Evolutionary conservation across 2,329 filamentous ascomycete species (phyloP).

Genomic region (Zasmidium angulare): DNA sequence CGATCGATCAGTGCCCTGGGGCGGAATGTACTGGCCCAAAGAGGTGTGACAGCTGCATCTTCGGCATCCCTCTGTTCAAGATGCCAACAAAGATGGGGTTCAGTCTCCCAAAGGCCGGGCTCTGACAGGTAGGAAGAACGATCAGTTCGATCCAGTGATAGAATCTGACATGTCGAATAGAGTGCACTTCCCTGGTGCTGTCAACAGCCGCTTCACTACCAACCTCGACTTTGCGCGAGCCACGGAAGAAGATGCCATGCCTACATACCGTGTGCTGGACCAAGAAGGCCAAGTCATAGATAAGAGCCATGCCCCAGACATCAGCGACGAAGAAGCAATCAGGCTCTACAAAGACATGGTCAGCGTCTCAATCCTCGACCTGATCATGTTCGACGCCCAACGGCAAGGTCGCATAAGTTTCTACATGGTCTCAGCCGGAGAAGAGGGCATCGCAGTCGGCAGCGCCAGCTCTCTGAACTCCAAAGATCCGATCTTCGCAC

Average conservation of each 20-base stretch:
- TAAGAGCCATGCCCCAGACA: slow-evolving; percentile 63
- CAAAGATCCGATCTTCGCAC: slow-evolving; percentile 88
- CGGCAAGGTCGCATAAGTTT: slow-evolving; percentile 91
- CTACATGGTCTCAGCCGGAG: slow-evolving; percentile 93
- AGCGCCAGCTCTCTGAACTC: slow-evolving; percentile 78
- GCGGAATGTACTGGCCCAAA: slow-evolving; percentile 4
- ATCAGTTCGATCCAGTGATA: neutral
- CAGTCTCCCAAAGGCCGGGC: slow-evolving; percentile 58
- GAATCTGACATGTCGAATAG: slow-evolving; percentile 34
- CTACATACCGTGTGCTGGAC: slow-evolving; percentile 89
- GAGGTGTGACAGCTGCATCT: slow-evolving; percentile 3
- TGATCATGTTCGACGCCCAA: slow-evolving; percentile 98
- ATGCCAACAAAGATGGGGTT: slow-evolving; percentile 48
- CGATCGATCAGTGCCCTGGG: slow-evolving; percentile 11
- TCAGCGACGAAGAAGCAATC: slow-evolving; percentile 62
- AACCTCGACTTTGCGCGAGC: slow-evolving; percentile 75
- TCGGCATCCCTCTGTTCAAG: slow-evolving; percentile 7
- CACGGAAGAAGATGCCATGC: slow-evolving; percentile 70
- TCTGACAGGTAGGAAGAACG: slow-evolving; percentile 55
- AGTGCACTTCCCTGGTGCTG: slow-evolving; percentile 81
- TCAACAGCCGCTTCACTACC: slow-evolving; percentile 89
- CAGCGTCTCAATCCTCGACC: slow-evolving; percentile 79
- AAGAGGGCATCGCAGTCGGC: slow-evolving; percentile 91
- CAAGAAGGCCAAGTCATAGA: slow-evolving; percentile 85
- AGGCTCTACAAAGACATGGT: slow-evolving; percentile 66